Evolutionary conservation across 768 basidiomycete species (phyloP).

Genomic region (Mycena albidolilacea): DNA sequence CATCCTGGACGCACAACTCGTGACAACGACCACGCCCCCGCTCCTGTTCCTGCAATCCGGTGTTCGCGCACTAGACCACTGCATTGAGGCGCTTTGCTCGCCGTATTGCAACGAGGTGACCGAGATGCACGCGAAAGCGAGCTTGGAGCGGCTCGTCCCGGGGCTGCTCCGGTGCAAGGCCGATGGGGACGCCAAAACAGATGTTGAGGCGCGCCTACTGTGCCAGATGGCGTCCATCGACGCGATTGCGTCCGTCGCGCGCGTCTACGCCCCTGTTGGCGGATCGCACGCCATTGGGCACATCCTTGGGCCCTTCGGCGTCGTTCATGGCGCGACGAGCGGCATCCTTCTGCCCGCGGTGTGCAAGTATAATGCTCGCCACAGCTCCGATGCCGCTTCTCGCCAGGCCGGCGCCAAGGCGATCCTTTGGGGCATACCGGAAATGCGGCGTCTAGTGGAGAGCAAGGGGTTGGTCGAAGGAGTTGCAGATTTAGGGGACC

Average conservation of each 20-base stretch:
- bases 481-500: not conserved
- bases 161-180: slow-evolving; percentile 17
- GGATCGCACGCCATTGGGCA: slow-evolving; percentile 25
- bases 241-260: slow-evolving; percentile 1
- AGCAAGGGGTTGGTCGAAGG: slow-evolving; percentile 3
- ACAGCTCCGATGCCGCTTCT: not conserved
- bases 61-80: slow-evolving; percentile 20
- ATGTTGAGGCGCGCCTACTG: slow-evolving; percentile 20
- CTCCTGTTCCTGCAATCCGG: slow-evolving; percentile 19
- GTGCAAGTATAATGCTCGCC: slow-evolving; percentile 10
- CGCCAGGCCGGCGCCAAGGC: not conserved
- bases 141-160: slow-evolving; percentile 14
- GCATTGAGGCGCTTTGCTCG: slow-evolving; percentile 23
- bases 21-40: slow-evolving; percentile 9
- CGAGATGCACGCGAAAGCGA: slow-evolving; percentile 13
- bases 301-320: slow-evolving; percentile 21
- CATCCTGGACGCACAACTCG: slow-evolving; percentile 6
- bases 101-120: slow-evolving; percentile 11
- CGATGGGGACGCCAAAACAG: not conserved
- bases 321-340: slow-evolving; percentile 15
- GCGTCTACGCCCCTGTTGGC: slow-evolving; percentile 16
- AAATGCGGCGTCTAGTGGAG: slow-evolving; percentile 8
- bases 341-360: slow-evolving; percentile 16
- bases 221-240: slow-evolving; percentile 16
- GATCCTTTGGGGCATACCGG: slow-evolving; percentile 10